Base-by-base conservation (phyloP, 257 asterid genomes). In the Solanum microdontum region DNA sequence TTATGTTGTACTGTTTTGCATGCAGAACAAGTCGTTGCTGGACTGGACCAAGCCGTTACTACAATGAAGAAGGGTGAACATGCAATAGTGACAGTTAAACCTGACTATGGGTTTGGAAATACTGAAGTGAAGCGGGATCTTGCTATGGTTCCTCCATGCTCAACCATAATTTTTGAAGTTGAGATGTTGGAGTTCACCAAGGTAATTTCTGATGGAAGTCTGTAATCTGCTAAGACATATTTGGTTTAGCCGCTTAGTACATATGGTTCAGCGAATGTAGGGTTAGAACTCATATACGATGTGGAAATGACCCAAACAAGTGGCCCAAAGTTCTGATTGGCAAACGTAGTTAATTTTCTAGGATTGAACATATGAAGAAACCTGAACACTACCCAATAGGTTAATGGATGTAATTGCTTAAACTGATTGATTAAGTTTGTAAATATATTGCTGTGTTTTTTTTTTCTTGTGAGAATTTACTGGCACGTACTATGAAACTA, bases 1-100 rank as follows among this genome's bases (percentile, higher is more conserved):
- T 89, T 51, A 75, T 68, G 34, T 58, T 24, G 24, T 87, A 75
- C 86, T 86, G 84, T 85, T 84, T 82, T 64, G 66, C 86, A 48
- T 84, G 85, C 88, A 94, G 98, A 94, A 86, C 95, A 93, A 90
- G 94, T 93, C 82, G 79, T 94, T 90, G 86, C 90, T 60, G 98
- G 96, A 75, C 87, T 94, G 70, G 98, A 93, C 89, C 94, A 88
- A 87, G 95, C 96, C 37, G 93, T 83, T 39, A 60, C 87, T 83
- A 94, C 96, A 72, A 94, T 94, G 98, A 94, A 91, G 90, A 93
- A 93, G 91, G 91, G 93, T 30, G 96, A 94, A 91, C 70, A 34
- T 37, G 95, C 94, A 37, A 82, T 91, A 82, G 30, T 94, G 87
- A 93, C 95, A 26, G 87, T 93, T 88, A 87, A 91, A 85, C 92